Evolutionary conservation across 139 green algal species (phyloP).

Genomic region (Yamagishiella unicocca): DNA sequence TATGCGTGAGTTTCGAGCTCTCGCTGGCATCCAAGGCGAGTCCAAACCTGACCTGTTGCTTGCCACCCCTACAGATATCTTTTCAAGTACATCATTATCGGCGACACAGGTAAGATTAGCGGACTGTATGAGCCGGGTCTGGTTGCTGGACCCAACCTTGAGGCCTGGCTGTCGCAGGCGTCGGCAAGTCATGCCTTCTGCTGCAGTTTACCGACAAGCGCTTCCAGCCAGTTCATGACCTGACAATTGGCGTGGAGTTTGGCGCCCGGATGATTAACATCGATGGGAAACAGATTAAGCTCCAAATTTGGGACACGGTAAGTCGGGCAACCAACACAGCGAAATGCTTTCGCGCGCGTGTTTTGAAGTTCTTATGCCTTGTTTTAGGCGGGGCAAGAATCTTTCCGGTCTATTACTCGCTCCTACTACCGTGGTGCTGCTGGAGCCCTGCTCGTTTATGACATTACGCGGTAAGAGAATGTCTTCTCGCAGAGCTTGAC

Average conservation of each 20-base stretch:
- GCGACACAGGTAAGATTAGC: slow-evolving; percentile 85
- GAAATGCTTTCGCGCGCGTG: not conserved
- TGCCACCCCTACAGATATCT: slow-evolving; percentile 76
- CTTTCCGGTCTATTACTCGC: slow-evolving; percentile 97
- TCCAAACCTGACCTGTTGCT: not conserved
- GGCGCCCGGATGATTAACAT: slow-evolving; percentile 99
- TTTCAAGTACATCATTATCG: slow-evolving; percentile 99
- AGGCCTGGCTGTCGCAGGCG: slow-evolving; percentile 78
- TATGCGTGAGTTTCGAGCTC: slow-evolving; percentile 57
- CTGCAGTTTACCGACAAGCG: slow-evolving; percentile 99
- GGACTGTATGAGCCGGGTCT: not conserved
- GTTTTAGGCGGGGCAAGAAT: slow-evolving; percentile 95
- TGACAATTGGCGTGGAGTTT: slow-evolving; percentile 96
- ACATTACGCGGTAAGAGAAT: slow-evolving; percentile 86
- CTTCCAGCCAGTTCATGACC: slow-evolving; percentile 97
- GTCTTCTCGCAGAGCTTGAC: too few species aligned
- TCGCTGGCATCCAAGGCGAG: not conserved
- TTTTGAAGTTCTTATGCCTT: not conserved
- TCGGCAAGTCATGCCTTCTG: slow-evolving; percentile 99
- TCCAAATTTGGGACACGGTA: slow-evolving; percentile 98
- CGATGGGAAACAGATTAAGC: slow-evolving; percentile 98
- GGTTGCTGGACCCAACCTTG: not conserved
- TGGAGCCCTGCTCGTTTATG: slow-evolving; percentile 98
- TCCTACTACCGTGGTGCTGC: slow-evolving; percentile 99
- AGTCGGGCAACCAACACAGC: slow-evolving; percentile 2